Evolutionary conservation across 108 stramenopile species (phyloP), one percentile per base, ranked within the genome.

Genomic region (Parietichytrium sp.): DNA sequence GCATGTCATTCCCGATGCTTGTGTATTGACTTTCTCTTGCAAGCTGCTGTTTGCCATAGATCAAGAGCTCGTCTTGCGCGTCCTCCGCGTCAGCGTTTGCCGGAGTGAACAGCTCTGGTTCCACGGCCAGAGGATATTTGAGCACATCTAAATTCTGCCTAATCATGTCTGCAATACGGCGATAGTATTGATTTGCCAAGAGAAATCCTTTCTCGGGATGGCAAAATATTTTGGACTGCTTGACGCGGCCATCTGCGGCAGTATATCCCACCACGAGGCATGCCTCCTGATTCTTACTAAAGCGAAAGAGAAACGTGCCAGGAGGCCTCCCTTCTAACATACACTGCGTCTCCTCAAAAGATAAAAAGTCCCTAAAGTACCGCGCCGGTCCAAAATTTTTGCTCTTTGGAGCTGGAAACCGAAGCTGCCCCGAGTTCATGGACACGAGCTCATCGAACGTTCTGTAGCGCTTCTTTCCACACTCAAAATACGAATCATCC

Each of bases 401-500:
- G 29, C 20, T n/a, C 10, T 72, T 25, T 10, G 61, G 61, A 47
- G 42, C 61, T 33, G 42, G 38, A 6, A 45, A 23, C 6, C 13
- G 33, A 8, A 72, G 61, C 33, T 45, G 33, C 1, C 13, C 20
- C 42, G 61, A 47, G 33, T 72, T 2, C 20, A 42, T 25, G 10
- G 33, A 33, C 8, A 72, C 38, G 15, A 72, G 2, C 33, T 72
- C 61, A 10, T 33, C 61, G 25, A 72, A 72, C n/a, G 61, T 45
- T 23, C 45, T 0, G 3, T 72, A 72, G 13, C 20, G 6, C 12
- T 2, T 33, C 20, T 8, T 18, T 13, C 61, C 61, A 1, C 61
- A 23, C 23, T 45, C 61, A 72, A 72, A 72, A 72, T 72, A 72
- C n/a, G n/a, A n/a, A n/a, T 72, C 61, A 10, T 33, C 61, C 20